These are phyloP conservation scores for Fagopyrum tataricum DNA, from an alignment of 148 eudicot genomes.

Conservation along the genomic window DNA sequence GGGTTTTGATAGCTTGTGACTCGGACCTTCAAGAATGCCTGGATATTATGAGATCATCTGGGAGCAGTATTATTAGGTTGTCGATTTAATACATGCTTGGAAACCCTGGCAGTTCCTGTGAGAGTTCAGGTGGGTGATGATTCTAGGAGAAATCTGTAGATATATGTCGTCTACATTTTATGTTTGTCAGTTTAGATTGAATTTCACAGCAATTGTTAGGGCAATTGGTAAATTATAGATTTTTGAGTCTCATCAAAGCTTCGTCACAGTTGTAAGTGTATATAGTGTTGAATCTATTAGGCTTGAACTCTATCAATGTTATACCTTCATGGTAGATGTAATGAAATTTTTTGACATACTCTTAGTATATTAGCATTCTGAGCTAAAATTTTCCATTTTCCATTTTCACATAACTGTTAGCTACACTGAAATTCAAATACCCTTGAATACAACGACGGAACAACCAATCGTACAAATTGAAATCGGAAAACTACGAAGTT, in stretches of 20 bases:
- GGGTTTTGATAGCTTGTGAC: conserved; percentile 69
- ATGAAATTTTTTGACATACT: background rate
- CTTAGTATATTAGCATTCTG: too few relatives aligned
- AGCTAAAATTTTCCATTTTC: too few relatives aligned
- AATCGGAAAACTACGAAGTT: too few relatives aligned
- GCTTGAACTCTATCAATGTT: background rate
- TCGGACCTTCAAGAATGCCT: conserved; percentile 71
- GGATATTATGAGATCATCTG: conserved; percentile 52
- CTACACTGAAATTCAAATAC: too few relatives aligned
- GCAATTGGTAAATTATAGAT: background rate
- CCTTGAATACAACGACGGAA: too few relatives aligned
- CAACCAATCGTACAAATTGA: too few relatives aligned
- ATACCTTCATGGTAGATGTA: background rate
- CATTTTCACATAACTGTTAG: too few relatives aligned
- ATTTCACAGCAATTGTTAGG: conserved; percentile 1
- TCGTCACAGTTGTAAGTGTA: background rate
- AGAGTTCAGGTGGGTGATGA: conserved; percentile 43
- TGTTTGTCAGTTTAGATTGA: background rate
- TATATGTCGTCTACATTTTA: background rate
- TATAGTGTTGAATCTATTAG: background rate
- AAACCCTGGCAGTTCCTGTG: conserved; percentile 51
- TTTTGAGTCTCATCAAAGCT: background rate
- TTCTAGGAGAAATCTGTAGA: background rate
- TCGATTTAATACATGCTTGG: conserved; percentile 46
- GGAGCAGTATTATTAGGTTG: conserved; percentile 47